Conservation (phyloP, 169 alveolate genomes). For the Plasmodium fragile region DNA sequence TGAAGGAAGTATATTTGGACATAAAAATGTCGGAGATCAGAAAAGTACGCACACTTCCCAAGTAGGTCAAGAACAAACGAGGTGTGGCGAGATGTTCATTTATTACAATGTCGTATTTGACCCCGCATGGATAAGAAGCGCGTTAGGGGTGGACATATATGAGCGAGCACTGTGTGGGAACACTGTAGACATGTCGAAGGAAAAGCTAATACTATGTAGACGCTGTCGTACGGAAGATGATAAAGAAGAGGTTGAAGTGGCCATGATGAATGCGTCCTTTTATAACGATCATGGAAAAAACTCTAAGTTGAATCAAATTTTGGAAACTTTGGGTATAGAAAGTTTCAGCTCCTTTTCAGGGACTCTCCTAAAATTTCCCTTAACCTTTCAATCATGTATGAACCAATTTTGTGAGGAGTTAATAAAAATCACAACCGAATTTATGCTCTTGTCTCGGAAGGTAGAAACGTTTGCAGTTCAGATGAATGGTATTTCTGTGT, state of each 20-base stretch:
- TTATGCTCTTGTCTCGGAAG: conserved; percentile 7
- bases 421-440: conserved; percentile 23
- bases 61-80: neutral
- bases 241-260: neutral
- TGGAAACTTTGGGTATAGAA: neutral
- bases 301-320: conserved; percentile 1
- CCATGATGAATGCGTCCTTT: neutral
- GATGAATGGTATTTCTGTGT: conserved; percentile 11
- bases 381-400: neutral
- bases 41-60: neutral
- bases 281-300: neutral
- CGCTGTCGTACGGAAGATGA: neutral
- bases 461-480: conserved; percentile 20
- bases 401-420: conserved; percentile 13
- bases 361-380: conserved; percentile 32
- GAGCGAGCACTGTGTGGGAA: neutral
- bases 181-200: conserved; percentile 3
- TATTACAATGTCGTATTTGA: conserved; percentile 13
- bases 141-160: conserved; percentile 31
- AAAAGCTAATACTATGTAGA: conserved; percentile 28
- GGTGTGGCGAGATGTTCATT: conserved; percentile 26
- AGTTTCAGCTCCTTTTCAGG: conserved; percentile 24
- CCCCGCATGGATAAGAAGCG: neutral
- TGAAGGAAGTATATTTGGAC: neutral
- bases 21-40: neutral